phyloP scores from a whole-genome alignment of 2,329 filamentous ascomycete species.

The Coleophoma eucalyptorum region DNA sequence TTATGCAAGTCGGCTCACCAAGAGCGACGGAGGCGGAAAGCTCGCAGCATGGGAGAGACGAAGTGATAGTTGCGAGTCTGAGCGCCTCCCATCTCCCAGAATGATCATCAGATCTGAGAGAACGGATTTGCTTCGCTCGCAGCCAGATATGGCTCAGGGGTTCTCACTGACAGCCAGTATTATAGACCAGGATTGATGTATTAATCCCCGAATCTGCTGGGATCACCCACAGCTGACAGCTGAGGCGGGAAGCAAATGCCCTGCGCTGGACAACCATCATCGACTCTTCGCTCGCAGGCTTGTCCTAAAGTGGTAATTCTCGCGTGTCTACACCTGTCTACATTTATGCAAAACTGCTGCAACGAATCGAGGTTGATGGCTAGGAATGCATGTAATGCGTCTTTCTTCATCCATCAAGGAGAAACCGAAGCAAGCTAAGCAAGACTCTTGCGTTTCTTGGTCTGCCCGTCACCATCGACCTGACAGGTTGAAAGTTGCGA shows the following conservation, averaged over 20 bases:
- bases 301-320: background rate
- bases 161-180: background rate
- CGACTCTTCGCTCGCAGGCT: background rate
- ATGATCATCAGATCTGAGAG: background rate
- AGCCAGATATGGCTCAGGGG: background rate
- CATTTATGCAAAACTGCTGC: background rate
- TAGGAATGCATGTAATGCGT: too few species aligned
- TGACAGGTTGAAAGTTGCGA: too few species aligned
- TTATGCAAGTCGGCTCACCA: too few species aligned
- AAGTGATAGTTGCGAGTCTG: background rate
- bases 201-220: background rate
- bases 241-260: background rate
- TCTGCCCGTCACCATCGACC: too few species aligned
- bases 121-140: background rate
- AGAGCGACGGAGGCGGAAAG: too few species aligned
- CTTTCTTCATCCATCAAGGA: too few species aligned
- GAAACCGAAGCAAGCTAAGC: too few species aligned
- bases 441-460: too few species aligned
- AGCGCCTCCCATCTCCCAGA: background rate
- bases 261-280: background rate
- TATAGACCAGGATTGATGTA: background rate
- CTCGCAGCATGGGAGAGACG: background rate
- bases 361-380: background rate
- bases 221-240: background rate
- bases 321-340: background rate